phyloP scores from a whole-genome alignment of 257 asterid genomes.

The Solanum stenotomum region DNA sequence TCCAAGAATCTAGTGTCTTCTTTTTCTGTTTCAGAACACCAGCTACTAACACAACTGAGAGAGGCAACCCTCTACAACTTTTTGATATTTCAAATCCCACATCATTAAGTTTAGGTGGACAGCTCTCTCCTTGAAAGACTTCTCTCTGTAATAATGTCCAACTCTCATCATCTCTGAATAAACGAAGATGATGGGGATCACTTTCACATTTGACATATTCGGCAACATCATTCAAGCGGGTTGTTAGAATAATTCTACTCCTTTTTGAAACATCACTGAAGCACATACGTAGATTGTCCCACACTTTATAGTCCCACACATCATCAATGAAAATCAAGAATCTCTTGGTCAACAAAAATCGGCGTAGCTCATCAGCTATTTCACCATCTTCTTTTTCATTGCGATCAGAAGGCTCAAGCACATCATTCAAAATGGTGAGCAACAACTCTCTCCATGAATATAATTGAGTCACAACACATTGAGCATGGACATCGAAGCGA shows the following conservation, averaged over 20 bases:
- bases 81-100: neutral
- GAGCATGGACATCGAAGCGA: neutral
- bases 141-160: neutral
- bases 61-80: neutral
- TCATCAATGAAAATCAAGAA: neutral
- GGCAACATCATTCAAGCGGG: neutral
- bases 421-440: neutral
- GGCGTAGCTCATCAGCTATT: neutral
- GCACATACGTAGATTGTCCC: neutral
- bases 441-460: neutral
- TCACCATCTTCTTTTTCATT: neutral
- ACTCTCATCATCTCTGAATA: neutral
- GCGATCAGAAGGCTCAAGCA: neutral
- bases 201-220: neutral
- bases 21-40: constrained; percentile 3
- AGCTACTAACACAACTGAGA: neutral
- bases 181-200: neutral
- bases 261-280: neutral
- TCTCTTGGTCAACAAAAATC: neutral
- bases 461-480: neutral
- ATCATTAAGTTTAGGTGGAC: neutral
- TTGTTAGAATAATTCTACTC: neutral
- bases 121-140: neutral
- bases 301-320: neutral
- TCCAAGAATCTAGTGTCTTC: neutral